Evolutionary conservation across 768 basidiomycete species (phyloP).

Genomic region (Pholiota microspora): DNA sequence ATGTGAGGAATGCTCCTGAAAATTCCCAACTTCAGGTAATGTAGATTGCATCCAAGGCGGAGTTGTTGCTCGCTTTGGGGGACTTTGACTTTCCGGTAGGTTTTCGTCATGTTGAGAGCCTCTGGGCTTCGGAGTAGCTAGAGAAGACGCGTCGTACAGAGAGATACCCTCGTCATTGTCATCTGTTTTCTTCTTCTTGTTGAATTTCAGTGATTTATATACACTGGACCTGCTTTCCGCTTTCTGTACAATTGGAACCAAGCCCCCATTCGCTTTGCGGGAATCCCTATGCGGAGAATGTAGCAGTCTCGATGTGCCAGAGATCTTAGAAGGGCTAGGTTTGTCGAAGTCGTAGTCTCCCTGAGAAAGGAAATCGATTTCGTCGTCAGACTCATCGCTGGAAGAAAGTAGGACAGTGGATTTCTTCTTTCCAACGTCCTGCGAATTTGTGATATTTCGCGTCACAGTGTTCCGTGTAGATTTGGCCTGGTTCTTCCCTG

Average conservation of each 20-base stretch:
- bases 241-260: neutral
- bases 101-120: neutral
- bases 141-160: neutral
- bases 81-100: neutral
- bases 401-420: neutral
- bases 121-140: slow-evolving; percentile 3
- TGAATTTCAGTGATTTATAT: slow-evolving; percentile 30
- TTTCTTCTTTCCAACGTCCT: neutral
- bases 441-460: neutral
- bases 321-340: slow-evolving; percentile 4
- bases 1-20: neutral
- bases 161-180: neutral
- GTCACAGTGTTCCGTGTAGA: neutral
- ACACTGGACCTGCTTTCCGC: slow-evolving; percentile 1
- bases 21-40: neutral
- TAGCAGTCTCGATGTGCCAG: neutral
- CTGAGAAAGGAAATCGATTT: slow-evolving; percentile 23
- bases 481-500: neutral
- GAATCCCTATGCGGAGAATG: neutral
- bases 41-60: neutral
- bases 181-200: slow-evolving; percentile 26
- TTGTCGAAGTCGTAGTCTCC: slow-evolving; percentile 5
- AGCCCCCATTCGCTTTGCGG: neutral
- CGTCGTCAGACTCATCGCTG: slow-evolving; percentile 13
- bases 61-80: neutral